Percentiles rank a stretch among this genome's conserved stretches.
Conservation (phyloP, 345 rosid genomes). For the Clarkia xantiana region DNA sequence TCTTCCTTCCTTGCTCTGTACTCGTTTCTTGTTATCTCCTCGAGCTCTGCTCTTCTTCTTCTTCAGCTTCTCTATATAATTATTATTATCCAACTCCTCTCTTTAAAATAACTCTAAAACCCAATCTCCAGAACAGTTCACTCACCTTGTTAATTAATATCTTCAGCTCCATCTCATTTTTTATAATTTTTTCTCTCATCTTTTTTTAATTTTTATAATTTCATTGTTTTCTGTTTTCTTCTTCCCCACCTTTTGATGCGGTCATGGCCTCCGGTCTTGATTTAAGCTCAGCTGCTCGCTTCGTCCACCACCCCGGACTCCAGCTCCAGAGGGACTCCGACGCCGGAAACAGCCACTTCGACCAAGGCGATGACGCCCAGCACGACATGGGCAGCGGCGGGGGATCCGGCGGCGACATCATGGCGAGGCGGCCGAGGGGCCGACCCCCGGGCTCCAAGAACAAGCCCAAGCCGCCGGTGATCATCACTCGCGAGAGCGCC, state of each 20-base stretch:
- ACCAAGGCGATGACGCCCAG: constrained; percentile 1
- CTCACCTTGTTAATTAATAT: neutral
- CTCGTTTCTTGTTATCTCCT: constrained; percentile 2
- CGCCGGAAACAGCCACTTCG: constrained; percentile 25
- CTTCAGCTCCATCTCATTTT: neutral
- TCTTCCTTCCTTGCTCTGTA: constrained; percentile 3
- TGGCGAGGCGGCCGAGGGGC: constrained; percentile 67
- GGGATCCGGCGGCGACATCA: constrained; percentile 14
- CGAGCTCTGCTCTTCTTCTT: constrained; percentile 8
- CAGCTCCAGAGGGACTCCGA: constrained; percentile 25
- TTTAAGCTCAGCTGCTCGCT: constrained; percentile 44
- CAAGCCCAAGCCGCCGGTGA: constrained; percentile 81
- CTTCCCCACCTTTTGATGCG: constrained; percentile 9
- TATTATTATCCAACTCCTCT: constrained; percentile 8
- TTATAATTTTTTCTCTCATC: neutral
- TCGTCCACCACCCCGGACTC: constrained; percentile 30
- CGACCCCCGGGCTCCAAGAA: constrained; percentile 92
- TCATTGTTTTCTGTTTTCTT: constrained; percentile 15
- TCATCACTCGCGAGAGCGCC: constrained; percentile 92
- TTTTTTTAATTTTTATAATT: constrained; percentile 17
- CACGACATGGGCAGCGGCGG: neutral
- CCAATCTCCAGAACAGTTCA: constrained; percentile 3
- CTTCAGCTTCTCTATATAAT: constrained; percentile 8
- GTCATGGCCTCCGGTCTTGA: constrained; percentile 38
- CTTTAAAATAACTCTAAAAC: neutral